These are phyloP conservation scores for Penicillium arizonense DNA, from an alignment of 495 filamentous ascomycete species.

Conservation along the genomic window DNA sequence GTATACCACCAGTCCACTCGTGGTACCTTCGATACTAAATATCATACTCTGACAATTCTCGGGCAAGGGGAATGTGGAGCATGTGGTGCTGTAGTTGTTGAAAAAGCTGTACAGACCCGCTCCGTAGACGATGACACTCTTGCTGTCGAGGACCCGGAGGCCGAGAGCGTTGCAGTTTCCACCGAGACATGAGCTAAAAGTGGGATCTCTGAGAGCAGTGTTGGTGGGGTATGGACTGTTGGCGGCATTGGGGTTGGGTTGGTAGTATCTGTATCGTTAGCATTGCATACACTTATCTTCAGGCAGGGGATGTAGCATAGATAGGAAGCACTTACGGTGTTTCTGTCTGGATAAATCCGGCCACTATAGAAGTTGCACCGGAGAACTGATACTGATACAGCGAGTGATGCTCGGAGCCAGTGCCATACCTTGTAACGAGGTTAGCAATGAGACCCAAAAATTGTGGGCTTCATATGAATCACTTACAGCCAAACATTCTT, in stretches of 20 bases:
- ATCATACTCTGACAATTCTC: constrained; percentile 62
- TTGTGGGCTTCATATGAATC: no score
- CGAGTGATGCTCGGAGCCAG: constrained; percentile 71
- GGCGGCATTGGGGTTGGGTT: constrained; percentile 61
- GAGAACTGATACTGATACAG: constrained; percentile 82
- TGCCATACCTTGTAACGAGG: constrained; percentile 52
- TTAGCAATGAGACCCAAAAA: constrained; percentile 5
- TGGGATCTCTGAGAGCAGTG: constrained; percentile 53
- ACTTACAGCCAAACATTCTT: constrained; percentile 56
- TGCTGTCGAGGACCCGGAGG: constrained; percentile 59
- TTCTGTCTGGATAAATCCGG: constrained; percentile 80
- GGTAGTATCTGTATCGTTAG: constrained; percentile 47
- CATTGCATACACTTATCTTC: background rate
- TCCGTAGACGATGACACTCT: constrained; percentile 62
- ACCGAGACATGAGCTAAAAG: constrained; percentile 50
- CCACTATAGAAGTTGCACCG: constrained; percentile 66
- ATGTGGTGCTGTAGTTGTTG: constrained; percentile 51
- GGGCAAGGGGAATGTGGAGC: constrained; percentile 44
- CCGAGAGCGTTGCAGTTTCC: constrained; percentile 64
- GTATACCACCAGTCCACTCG: constrained; percentile 37
- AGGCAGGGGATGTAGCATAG: background rate
- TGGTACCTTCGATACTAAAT: constrained; percentile 51
- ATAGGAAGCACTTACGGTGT: constrained; percentile 49
- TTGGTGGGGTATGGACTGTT: constrained; percentile 52
- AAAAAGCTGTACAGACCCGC: constrained; percentile 79